phyloP scores from a whole-genome alignment of 495 filamentous ascomycete species.

The Annulohypoxylon nitens region DNA sequence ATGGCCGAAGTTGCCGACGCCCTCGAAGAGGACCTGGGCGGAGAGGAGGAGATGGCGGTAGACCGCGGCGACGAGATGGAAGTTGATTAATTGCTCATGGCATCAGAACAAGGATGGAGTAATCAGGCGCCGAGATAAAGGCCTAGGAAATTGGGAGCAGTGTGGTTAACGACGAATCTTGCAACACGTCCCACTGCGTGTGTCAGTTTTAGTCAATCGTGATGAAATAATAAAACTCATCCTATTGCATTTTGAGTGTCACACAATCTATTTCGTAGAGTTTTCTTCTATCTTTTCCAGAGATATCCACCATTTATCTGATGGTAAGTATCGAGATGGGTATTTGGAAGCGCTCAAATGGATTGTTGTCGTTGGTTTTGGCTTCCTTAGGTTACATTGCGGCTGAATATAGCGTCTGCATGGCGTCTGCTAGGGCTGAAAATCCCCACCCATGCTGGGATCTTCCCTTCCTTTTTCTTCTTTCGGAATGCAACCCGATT shows the following conservation, averaged over 20 bases:
- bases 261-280: too few relatives aligned
- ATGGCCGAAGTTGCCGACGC: background rate
- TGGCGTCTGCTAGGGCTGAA: slow-evolving; percentile 22
- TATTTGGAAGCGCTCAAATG: background rate
- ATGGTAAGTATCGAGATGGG: background rate
- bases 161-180: background rate
- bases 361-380: slow-evolving; percentile 34
- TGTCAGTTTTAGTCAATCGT: too few relatives aligned
- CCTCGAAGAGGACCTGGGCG: background rate
- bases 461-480: background rate
- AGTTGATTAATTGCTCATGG: background rate
- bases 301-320: background rate
- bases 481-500: slow-evolving; percentile 24
- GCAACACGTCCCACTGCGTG: too few relatives aligned
- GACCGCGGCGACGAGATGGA: background rate
- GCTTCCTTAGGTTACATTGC: slow-evolving; percentile 31
- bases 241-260: too few relatives aligned
- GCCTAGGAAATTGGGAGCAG: too few relatives aligned
- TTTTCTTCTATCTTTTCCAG: background rate
- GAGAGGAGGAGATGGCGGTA: background rate
- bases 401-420: slow-evolving; percentile 23
- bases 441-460: slow-evolving; percentile 7
- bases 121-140: too few relatives aligned
- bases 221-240: too few relatives aligned
- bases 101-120: too few relatives aligned